phyloP scores from a whole-genome alignment of 345 rosid species.

The Gossypium rotundifolium region DNA sequence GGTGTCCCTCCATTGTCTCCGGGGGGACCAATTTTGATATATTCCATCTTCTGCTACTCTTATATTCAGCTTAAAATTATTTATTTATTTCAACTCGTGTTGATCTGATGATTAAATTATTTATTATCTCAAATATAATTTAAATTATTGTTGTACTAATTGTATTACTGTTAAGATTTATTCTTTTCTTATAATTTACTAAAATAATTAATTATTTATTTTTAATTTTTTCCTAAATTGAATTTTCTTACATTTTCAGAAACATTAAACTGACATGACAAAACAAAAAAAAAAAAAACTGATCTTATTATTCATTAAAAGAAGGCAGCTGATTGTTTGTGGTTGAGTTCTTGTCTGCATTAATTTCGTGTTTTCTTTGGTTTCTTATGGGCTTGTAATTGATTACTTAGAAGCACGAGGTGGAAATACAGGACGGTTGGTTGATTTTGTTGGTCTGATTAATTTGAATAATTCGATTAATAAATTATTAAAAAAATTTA shows the following conservation, averaged over 20 bases:
- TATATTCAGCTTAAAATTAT: not conserved
- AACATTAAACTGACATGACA: not conserved
- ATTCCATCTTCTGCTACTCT: not conserved
- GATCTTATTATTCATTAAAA: not conserved
- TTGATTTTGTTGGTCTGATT: not conserved
- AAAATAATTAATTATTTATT: too few species aligned
- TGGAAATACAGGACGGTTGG: not conserved
- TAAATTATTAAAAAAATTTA: too few species aligned
- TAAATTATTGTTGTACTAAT: rapidly evolving
- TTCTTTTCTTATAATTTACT: rapidly evolving
- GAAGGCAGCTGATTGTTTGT: not conserved
- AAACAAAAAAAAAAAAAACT: not conserved
- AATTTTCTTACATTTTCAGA: not conserved
- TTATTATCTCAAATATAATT: too few species aligned
- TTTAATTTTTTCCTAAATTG: not conserved
- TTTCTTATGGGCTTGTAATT: not conserved
- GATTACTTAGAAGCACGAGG: not conserved
- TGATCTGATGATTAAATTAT: rapidly evolving
- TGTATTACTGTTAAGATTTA: rapidly evolving
- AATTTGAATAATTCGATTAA: too few species aligned
- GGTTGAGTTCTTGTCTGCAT: not conserved
- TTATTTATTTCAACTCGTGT: too few species aligned
- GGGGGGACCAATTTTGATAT: not conserved
- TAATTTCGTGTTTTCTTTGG: not conserved
- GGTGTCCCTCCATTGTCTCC: not conserved